Percentiles rank a stretch among this genome's conserved stretches.
phyloP scores from a whole-genome alignment of 2,329 filamentous ascomycete species.

The Colletotrichum lindemuthianum region DNA sequence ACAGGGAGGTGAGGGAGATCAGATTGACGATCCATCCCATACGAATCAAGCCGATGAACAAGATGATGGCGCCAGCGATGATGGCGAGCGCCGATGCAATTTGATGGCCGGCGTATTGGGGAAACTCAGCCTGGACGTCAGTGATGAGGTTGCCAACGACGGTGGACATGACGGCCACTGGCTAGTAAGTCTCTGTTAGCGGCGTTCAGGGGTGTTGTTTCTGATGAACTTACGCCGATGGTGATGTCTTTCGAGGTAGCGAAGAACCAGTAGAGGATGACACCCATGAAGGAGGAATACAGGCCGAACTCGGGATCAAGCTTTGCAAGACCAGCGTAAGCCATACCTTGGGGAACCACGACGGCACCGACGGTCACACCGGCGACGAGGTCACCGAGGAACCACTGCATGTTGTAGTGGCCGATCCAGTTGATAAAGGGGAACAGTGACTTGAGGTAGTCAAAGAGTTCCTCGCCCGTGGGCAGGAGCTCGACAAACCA shows the following conservation, averaged over 20 bases:
- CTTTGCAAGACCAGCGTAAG: conserved; percentile 85
- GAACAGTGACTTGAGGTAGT: conserved; percentile 79
- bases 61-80: conserved; percentile 80
- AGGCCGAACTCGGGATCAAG: conserved; percentile 86
- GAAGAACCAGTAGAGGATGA: conserved; percentile 96
- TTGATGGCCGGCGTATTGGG: conserved; percentile 68
- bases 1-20: conserved; percentile 89
- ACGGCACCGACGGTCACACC: conserved; percentile 69
- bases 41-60: conserved; percentile 80
- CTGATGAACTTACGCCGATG: conserved; percentile 76
- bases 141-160: conserved; percentile 85
- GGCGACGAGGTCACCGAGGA: conserved; percentile 88
- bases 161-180: conserved; percentile 94
- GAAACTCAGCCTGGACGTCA: conserved; percentile 66
- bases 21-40: conserved; percentile 92
- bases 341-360: conserved; percentile 97
- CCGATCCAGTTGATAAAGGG: conserved; percentile 91
- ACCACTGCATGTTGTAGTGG: conserved; percentile 90
- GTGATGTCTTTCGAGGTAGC: conserved; percentile 99
- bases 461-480: conserved; percentile 57
- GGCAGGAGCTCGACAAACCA: conserved; percentile 76
- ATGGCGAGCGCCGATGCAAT: conserved; percentile 84
- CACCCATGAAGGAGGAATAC: conserved; percentile 96
- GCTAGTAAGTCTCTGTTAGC: conserved; percentile 56
- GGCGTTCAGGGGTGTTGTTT: background rate